Evolutionary conservation across 352 stramenopile species (phyloP).

Genomic region (Pythium phragmiticola): DNA sequence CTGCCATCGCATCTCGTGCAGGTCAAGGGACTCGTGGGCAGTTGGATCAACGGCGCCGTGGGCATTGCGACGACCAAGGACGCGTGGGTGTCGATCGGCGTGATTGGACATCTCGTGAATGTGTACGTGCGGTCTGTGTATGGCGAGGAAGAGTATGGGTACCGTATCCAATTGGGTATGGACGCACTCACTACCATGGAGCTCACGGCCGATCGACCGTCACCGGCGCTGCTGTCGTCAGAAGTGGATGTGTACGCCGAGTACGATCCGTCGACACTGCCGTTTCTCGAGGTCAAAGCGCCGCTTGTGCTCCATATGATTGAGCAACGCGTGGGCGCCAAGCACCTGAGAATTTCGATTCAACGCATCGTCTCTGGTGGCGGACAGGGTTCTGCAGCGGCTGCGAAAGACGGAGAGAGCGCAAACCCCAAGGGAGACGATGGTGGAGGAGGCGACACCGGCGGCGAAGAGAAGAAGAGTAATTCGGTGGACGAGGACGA

Average conservation of each 20-base stretch:
- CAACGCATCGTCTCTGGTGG: constrained; percentile 71
- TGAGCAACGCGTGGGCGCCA: constrained; percentile 73
- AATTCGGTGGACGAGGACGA: constrained; percentile 32
- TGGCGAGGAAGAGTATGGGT: constrained; percentile 82
- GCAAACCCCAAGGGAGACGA: constrained; percentile 25
- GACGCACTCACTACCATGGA: constrained; percentile 86
- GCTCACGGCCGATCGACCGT: constrained; percentile 62
- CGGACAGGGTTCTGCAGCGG: not conserved
- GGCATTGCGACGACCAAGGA: constrained; percentile 85
- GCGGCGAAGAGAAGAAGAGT: constrained; percentile 37
- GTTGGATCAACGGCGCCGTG: constrained; percentile 77
- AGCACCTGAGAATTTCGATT: constrained; percentile 73
- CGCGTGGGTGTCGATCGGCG: constrained; percentile 79
- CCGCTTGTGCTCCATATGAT: constrained; percentile 88
- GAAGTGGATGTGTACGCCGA: constrained; percentile 86
- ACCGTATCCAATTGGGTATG: constrained; percentile 84
- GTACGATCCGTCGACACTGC: constrained; percentile 69
- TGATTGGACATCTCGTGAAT: constrained; percentile 82
- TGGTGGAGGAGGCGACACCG: constrained; percentile 28
- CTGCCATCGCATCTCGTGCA: constrained; percentile 79
- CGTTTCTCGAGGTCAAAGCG: constrained; percentile 80
- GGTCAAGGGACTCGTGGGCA: constrained; percentile 73
- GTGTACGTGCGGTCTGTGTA: constrained; percentile 79
- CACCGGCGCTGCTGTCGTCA: constrained; percentile 58
- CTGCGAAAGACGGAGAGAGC: constrained; percentile 29